Conservation (phyloP, 179 eudicot genomes). For the Drosera spatulata region DNA sequence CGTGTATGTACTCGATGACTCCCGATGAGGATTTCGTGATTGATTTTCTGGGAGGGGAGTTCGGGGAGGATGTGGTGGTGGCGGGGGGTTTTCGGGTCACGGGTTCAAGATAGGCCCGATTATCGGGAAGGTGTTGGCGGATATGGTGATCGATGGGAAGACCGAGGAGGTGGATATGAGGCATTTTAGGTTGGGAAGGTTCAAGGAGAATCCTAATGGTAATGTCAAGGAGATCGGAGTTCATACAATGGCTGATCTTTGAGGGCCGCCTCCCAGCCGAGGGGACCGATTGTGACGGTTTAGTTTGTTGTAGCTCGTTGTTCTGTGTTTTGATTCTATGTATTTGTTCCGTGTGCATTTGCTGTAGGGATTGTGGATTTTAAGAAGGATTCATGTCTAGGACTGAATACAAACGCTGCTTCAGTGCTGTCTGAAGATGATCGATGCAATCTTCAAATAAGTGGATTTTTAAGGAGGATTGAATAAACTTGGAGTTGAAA, state of each 20-base stretch:
- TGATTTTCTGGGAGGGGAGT: constrained; percentile 67
- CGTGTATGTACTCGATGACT: constrained; percentile 82
- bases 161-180: constrained; percentile 40
- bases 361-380: too few relatives aligned
- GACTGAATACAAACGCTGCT: too few relatives aligned
- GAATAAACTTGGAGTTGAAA: too few relatives aligned
- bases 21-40: constrained; percentile 80
- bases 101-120: constrained; percentile 93
- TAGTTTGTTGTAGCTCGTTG: too few relatives aligned
- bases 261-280: too few relatives aligned
- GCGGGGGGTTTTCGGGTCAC: constrained; percentile 94
- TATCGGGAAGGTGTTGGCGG: constrained; percentile 53
- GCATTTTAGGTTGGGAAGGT: constrained; percentile 51
- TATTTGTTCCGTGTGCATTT: too few relatives aligned
- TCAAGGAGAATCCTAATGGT: constrained; percentile 47
- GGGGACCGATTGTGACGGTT: too few relatives aligned
- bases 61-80: constrained; percentile 56
- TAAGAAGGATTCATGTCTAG: too few relatives aligned
- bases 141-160: constrained; percentile 34
- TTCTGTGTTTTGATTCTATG: too few relatives aligned
- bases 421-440: too few relatives aligned
- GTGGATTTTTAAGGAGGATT: too few relatives aligned
- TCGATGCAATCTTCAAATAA: too few relatives aligned
- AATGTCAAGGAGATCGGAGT: constrained; percentile 53
- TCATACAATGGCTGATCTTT: not conserved